Evolutionary conservation across 75 land plant species (phyloP).

Genomic region (Selaginella tamariscina): DNA sequence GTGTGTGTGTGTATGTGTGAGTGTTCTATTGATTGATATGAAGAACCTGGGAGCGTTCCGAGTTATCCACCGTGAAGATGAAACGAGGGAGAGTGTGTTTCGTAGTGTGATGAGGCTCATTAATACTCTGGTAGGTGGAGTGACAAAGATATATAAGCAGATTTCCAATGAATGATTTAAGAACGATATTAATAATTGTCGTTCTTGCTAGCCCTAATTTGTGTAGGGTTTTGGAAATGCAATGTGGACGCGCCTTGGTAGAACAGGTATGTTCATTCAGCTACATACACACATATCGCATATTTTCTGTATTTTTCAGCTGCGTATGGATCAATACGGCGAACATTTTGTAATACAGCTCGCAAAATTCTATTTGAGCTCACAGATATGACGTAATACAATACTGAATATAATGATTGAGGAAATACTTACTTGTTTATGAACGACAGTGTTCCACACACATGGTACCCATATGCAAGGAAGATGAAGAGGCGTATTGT

Average conservation of each 20-base stretch:
- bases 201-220: too few relatives aligned
- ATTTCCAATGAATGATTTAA: too few relatives aligned
- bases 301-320: neutral
- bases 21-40: too few relatives aligned
- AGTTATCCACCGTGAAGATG: constrained; percentile 45
- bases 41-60: constrained; percentile 58
- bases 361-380: neutral
- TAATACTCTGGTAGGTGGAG: constrained; percentile 29
- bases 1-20: too few relatives aligned
- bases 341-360: constrained; percentile 18
- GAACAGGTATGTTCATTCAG: too few relatives aligned
- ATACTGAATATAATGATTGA: too few relatives aligned
- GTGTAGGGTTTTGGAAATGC: too few relatives aligned
- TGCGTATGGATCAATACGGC: neutral
- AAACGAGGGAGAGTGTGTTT: constrained; percentile 45
- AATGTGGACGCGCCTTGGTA: too few relatives aligned
- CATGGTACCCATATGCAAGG: constrained; percentile 75
- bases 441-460: constrained; percentile 35
- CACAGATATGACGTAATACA: neutral
- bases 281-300: too few relatives aligned
- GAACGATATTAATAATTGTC: too few relatives aligned
- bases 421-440: too few relatives aligned
- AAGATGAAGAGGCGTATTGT: constrained; percentile 45
- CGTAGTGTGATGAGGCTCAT: constrained; percentile 35
- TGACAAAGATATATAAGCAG: too few relatives aligned